Evolutionary conservation across 495 filamentous ascomycete genomes (phyloP).

Genomic region (Penicillium argentinense): DNA sequence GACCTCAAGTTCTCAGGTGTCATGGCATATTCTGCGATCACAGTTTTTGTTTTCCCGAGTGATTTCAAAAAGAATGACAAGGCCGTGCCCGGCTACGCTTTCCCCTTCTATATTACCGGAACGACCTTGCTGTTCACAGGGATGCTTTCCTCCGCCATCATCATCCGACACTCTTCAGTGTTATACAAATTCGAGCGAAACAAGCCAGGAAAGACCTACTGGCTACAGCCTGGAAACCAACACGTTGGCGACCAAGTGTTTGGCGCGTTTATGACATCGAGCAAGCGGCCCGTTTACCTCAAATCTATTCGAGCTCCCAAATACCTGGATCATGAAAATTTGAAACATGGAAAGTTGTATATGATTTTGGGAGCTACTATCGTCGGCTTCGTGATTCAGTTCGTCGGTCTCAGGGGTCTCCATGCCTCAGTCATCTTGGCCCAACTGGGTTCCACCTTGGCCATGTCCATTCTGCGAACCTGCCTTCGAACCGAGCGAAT

Average conservation of each 20-base stretch:
- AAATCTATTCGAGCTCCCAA: constrained; percentile 30
- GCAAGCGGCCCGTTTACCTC: constrained; percentile 27
- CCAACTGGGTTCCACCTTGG: constrained; percentile 43
- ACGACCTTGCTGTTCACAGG: constrained; percentile 35
- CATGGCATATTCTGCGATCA: constrained; percentile 33
- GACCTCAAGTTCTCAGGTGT: constrained; percentile 19
- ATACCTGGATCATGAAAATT: too few species aligned
- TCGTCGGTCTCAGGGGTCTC: constrained; percentile 49
- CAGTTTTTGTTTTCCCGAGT: constrained; percentile 30
- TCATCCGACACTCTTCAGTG: constrained; percentile 38
- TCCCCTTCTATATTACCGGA: constrained; percentile 39
- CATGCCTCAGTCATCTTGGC: constrained; percentile 49
- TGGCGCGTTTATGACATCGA: constrained; percentile 32
- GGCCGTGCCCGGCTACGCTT: constrained; percentile 35
- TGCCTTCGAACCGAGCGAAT: constrained; percentile 45
- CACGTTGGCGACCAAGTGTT: constrained; percentile 43
- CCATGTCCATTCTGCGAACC: constrained; percentile 49
- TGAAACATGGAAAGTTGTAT: constrained; percentile 9
- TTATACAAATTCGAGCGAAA: constrained; percentile 28
- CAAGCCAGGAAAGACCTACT: constrained; percentile 39
- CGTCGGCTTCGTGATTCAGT: constrained; percentile 51
- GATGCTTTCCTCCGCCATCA: constrained; percentile 43
- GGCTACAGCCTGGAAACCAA: constrained; percentile 45
- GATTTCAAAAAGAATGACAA: constrained; percentile 32
- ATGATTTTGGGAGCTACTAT: constrained; percentile 32